A percentile compares a stretch with the other conserved stretches of the same genome.
phyloP scores from a whole-genome alignment of 345 rosid species.

The Melaleuca quinquenervia region DNA sequence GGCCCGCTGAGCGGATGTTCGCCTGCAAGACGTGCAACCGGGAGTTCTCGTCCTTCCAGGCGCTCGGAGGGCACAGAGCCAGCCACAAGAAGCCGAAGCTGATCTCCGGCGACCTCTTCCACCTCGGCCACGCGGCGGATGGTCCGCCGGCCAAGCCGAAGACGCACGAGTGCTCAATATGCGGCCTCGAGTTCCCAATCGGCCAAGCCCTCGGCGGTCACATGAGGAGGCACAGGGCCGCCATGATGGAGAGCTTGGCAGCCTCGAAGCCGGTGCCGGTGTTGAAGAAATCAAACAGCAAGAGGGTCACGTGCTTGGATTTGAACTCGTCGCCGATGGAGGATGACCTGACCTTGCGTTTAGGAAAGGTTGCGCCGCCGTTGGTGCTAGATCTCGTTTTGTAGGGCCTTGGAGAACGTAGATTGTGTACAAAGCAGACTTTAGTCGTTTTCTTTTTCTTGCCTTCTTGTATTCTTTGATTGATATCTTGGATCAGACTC shows the following conservation, averaged over 20 bases:
- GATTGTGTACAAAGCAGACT: not conserved
- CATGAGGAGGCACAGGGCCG: constrained; percentile 73
- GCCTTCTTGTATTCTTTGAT: not conserved
- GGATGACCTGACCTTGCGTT: constrained; percentile 45
- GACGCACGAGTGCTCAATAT: constrained; percentile 73
- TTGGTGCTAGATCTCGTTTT: not conserved
- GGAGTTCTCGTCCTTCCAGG: constrained; percentile 73
- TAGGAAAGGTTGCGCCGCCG: constrained; percentile 24
- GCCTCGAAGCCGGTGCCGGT: constrained; percentile 15
- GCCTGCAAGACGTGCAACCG: constrained; percentile 83
- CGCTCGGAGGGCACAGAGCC: constrained; percentile 87
- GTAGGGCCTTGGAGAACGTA: not conserved
- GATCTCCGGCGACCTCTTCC: constrained; percentile 4
- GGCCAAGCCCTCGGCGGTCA: constrained; percentile 98
- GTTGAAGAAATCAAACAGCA: constrained; percentile 50
- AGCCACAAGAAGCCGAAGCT: constrained; percentile 64
- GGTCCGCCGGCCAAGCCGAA: constrained; percentile 41
- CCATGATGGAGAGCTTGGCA: not conserved
- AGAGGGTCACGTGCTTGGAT: constrained; percentile 48
- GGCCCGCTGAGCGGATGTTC: constrained; percentile 26
- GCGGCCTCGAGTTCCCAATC: constrained; percentile 67
- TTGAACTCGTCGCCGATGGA: constrained; percentile 55
- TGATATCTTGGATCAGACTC: not conserved
- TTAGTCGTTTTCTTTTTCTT: not conserved
- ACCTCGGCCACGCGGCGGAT: not conserved